These are phyloP conservation scores for Ophiocordyceps unilateralis DNA, from an alignment of 2,329 filamentous ascomycete species.

Conservation along the genomic window DNA sequence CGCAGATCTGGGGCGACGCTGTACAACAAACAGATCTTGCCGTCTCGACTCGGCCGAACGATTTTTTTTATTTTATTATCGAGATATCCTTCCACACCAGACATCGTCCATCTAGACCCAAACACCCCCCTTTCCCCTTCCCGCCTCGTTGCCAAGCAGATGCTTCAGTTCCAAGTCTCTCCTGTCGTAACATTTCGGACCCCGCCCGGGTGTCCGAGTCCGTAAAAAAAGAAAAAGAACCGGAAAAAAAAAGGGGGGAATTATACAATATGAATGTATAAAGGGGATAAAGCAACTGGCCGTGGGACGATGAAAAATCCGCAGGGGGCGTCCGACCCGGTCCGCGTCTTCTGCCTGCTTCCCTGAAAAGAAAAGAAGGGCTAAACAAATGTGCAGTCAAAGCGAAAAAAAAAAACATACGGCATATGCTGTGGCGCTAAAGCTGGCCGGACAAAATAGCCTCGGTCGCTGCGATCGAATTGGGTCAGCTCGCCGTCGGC, in stretches of 20 bases:
- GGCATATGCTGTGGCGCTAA: background rate
- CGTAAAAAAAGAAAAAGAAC: too few relatives aligned
- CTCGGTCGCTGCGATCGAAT: conserved; percentile 43
- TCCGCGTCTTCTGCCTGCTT: background rate
- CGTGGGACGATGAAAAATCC: too few relatives aligned
- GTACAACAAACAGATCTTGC: background rate
- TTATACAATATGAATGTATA: conserved; percentile 1
- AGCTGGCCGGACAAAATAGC: conserved; percentile 63
- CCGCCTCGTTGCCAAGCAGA: background rate
- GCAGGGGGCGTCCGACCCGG: too few relatives aligned
- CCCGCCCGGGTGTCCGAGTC: background rate
- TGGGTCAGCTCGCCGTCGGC: background rate
- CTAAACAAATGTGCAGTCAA: background rate
- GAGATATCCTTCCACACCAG: background rate
- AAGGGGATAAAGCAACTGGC: background rate
- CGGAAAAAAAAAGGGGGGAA: background rate
- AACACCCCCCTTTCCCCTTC: too few relatives aligned
- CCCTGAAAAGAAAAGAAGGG: background rate
- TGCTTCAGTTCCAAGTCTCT: background rate
- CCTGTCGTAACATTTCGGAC: background rate
- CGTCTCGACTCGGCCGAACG: background rate
- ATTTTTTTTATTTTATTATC: too few relatives aligned
- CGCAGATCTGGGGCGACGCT: too few relatives aligned
- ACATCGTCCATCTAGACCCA: background rate
- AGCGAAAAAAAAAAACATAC: background rate